These are phyloP conservation scores for Recurvomyces mirabilis DNA, from an alignment of 495 filamentous ascomycete species.

Conservation along the genomic window DNA sequence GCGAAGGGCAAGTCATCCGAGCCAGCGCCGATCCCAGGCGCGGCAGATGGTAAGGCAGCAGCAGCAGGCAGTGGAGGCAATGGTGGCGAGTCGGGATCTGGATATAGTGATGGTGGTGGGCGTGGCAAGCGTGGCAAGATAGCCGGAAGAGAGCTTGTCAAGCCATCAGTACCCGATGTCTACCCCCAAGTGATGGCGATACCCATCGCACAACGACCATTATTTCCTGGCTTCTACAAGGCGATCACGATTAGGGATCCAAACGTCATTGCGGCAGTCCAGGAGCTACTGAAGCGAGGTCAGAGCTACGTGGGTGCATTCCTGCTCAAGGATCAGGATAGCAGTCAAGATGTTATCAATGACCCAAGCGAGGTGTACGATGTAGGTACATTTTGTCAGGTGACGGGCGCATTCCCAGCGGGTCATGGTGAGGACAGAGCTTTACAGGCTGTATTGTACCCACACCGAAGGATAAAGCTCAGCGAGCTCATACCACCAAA, in stretches of 20 bases:
- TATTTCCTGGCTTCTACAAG: slow-evolving; percentile 98
- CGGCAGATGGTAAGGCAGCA: slow-evolving; percentile 21
- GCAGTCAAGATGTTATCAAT: slow-evolving; percentile 83
- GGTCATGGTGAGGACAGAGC: slow-evolving; percentile 53
- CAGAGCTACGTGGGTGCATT: slow-evolving; percentile 98
- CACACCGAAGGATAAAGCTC: slow-evolving; percentile 88
- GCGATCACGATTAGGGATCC: slow-evolving; percentile 89
- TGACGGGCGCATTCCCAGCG: slow-evolving; percentile 87
- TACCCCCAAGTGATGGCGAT: slow-evolving; percentile 99
- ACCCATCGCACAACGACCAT: slow-evolving; percentile 85
- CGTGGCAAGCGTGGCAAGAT: slow-evolving; percentile 49
- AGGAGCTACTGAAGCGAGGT: slow-evolving; percentile 94
- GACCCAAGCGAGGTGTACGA: slow-evolving; percentile 82
- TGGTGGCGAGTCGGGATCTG: slow-evolving; percentile 36
- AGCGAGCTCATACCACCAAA: slow-evolving; percentile 62
- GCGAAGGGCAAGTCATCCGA: slow-evolving; percentile 38
- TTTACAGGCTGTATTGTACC: slow-evolving; percentile 86
- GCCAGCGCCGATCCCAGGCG: slow-evolving; percentile 29
- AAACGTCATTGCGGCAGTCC: slow-evolving; percentile 76
- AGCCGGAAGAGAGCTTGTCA: slow-evolving; percentile 65
- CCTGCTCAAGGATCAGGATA: slow-evolving; percentile 88
- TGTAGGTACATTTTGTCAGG: slow-evolving; percentile 92
- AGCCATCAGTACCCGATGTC: slow-evolving; percentile 80
- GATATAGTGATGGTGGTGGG: slow-evolving; percentile 40
- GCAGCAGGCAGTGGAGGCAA: slow-evolving; percentile 34